A percentile compares a stretch with the other conserved stretches of the same genome.
Conservation (phyloP, 2,329 filamentous ascomycete genomes). For the Bipolaris oryzae region DNA sequence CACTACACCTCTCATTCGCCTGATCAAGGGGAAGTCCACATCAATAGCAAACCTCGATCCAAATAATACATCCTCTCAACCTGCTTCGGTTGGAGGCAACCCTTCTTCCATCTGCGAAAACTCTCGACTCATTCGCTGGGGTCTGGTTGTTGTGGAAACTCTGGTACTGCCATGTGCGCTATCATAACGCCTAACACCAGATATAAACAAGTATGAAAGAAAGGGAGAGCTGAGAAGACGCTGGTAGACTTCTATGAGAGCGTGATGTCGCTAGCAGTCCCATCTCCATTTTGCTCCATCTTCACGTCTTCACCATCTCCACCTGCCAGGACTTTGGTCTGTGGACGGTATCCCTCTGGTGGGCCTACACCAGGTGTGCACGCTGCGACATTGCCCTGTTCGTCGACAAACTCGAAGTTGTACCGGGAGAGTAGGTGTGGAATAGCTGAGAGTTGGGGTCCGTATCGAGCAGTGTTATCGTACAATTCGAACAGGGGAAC, state of each 20-base stretch:
- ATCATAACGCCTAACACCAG: slow-evolving; percentile 8
- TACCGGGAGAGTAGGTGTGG: slow-evolving; percentile 93
- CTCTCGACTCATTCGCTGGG: neutral
- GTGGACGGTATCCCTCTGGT: slow-evolving; percentile 39
- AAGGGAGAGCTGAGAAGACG: neutral
- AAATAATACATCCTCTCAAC: neutral
- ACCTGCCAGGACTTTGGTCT: slow-evolving; percentile 47
- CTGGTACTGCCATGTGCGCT: neutral
- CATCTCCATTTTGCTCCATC: slow-evolving; percentile 48
- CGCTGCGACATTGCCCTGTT: slow-evolving; percentile 85
- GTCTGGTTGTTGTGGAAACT: neutral
- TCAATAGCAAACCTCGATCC: neutral
- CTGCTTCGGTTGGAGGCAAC: neutral
- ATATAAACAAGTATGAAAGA: slow-evolving; percentile 2
- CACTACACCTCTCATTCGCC: neutral
- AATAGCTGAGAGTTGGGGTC: slow-evolving; percentile 93
- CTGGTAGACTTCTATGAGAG: slow-evolving; percentile 31
- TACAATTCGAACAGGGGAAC: slow-evolving; percentile 98
- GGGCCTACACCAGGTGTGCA: slow-evolving; percentile 79
- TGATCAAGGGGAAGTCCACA: neutral
- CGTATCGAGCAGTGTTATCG: slow-evolving; percentile 94
- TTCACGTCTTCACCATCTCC: slow-evolving; percentile 46
- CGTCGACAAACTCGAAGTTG: slow-evolving; percentile 97
- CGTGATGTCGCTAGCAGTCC: slow-evolving; percentile 42
- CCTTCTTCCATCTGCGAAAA: neutral